These are phyloP conservation scores for Aspergillus versicolor DNA, from an alignment of 2,329 filamentous ascomycete genomes.

Conservation along the genomic window DNA sequence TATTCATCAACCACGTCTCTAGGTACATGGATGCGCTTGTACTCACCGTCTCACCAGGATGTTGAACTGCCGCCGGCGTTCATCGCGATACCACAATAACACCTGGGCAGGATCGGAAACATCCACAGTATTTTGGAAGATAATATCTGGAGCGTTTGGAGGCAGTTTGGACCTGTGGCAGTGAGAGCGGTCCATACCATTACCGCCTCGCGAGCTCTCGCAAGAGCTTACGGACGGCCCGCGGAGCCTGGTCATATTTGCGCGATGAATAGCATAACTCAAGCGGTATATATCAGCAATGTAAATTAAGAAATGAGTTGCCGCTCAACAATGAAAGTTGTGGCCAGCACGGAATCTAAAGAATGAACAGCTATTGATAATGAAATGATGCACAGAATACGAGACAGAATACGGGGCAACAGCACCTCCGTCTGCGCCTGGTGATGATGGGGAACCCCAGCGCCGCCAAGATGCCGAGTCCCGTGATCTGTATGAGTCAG, in stretches of 20 bases:
- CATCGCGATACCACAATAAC: conserved; percentile 39
- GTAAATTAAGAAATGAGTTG: neutral
- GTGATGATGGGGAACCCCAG: neutral
- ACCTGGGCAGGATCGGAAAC: conserved; percentile 39
- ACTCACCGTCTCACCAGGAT: conserved; percentile 65
- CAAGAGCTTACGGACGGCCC: conserved; percentile 38
- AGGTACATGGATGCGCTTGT: neutral
- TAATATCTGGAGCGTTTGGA: conserved; percentile 38
- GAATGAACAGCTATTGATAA: neutral
- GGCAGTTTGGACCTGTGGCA: conserved; percentile 41
- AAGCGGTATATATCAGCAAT: neutral
- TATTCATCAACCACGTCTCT: neutral
- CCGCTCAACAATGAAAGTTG: neutral
- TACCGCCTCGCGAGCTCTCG: conserved; percentile 27
- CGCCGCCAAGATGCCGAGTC: neutral
- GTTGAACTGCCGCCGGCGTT: conserved; percentile 51
- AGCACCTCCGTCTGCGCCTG: neutral
- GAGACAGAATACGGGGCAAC: neutral
- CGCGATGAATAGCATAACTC: conserved; percentile 28
- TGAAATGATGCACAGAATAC: neutral
- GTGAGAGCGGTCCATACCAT: conserved; percentile 28
- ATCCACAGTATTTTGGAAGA: conserved; percentile 40
- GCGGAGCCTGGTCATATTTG: conserved; percentile 44
- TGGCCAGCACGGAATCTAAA: neutral
- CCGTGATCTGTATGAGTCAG: neutral